Base-by-base conservation (phyloP, 352 stramenopile genomes). In the Thalassiosira livingstoniorum region DNA sequence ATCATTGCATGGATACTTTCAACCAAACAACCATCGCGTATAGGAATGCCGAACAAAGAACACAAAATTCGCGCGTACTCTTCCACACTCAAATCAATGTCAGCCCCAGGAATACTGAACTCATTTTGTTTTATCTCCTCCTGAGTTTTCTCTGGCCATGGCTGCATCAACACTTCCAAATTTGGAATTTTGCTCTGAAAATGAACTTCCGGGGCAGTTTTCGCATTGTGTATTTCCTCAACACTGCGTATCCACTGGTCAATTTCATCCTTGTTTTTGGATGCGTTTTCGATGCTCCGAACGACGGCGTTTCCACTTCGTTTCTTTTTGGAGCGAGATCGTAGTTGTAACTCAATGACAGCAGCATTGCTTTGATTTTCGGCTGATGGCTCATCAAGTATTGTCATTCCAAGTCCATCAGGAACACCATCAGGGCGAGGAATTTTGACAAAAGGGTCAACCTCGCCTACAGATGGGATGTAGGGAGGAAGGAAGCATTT, bases 401-500 rank as follows among this genome's bases (percentile, higher is more conserved):
- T 95, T 79, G 96, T 98, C 54, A 98, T 92, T 0, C 96, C 97
- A 2, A 98, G 79, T 65, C 96, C 87, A 83, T 98, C 96, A 0
- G 84, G 43, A 57, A 97, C 91, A 13, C 90, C 92, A 82, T 98
- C 96, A 3, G 96, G 96, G n/a, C 96, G 94, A 29, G 96, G 96
- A 43, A 98, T 95, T 85, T 98, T 99, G 53, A 99, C 85, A 84
- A 99, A 98, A 7, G 96, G 91, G 80, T 99, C 97, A 90, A 98
- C 98, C 45, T 99, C 96, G 2, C 97, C 97, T n/a, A 99, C 93
- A 0, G 97, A 95, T 5, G 97, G 97, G 53, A 99, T 98, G 83
- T 97, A 99, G 76, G 98, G 96, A 2, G 97, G 97, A 39, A 99
- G 95, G 82, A 99, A 99, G 78, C 96, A 98, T 86, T 98, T 98